Evolutionary conservation across 2,329 filamentous ascomycete genomes (phyloP).

Genomic region (Aureobasidium namibiae): DNA sequence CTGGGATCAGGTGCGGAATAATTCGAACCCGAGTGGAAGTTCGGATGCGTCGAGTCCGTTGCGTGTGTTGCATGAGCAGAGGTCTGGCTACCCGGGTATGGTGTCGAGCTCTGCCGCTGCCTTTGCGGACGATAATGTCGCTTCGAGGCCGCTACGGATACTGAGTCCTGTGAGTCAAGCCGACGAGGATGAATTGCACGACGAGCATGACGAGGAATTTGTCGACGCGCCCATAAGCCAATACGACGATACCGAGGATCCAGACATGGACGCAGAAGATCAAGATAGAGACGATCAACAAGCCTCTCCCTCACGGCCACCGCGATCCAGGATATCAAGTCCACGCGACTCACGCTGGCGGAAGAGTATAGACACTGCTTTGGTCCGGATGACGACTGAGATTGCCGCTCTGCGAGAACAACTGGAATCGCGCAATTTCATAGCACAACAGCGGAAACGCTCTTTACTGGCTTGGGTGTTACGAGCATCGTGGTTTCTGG

Average conservation of each 20-base stretch:
- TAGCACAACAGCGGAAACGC: slow-evolving; percentile 56
- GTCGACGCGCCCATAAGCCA: slow-evolving; percentile 17
- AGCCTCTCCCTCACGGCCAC: neutral
- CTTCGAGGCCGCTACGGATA: slow-evolving; percentile 39
- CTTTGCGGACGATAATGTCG: slow-evolving; percentile 1
- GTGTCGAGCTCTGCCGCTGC: slow-evolving; percentile 5
- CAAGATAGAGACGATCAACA: slow-evolving; percentile 11
- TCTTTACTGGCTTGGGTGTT: slow-evolving; percentile 61
- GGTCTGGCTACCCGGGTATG: neutral
- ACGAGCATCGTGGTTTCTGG: slow-evolving; percentile 59
- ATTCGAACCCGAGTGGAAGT: slow-evolving; percentile 17
- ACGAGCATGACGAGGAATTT: slow-evolving; percentile 29
- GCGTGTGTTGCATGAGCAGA: slow-evolving; percentile 2
- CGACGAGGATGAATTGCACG: slow-evolving; percentile 32
- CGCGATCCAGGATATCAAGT: slow-evolving; percentile 12
- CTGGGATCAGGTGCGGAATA: slow-evolving; percentile 95
- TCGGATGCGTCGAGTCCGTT: slow-evolving; percentile 8
- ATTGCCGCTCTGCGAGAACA: slow-evolving; percentile 88
- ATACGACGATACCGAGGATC: slow-evolving; percentile 13
- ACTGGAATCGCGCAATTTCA: slow-evolving; percentile 67
- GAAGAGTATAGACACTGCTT: slow-evolving; percentile 70
- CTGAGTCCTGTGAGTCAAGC: slow-evolving; percentile 78
- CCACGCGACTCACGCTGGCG: slow-evolving; percentile 57
- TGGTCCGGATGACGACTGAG: slow-evolving; percentile 86
- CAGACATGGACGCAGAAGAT: neutral